Percentiles rank a stretch among this genome's conserved stretches.
Conservation (phyloP, 139 green algal genomes). For the Tetratostichococcus sp. region DNA sequence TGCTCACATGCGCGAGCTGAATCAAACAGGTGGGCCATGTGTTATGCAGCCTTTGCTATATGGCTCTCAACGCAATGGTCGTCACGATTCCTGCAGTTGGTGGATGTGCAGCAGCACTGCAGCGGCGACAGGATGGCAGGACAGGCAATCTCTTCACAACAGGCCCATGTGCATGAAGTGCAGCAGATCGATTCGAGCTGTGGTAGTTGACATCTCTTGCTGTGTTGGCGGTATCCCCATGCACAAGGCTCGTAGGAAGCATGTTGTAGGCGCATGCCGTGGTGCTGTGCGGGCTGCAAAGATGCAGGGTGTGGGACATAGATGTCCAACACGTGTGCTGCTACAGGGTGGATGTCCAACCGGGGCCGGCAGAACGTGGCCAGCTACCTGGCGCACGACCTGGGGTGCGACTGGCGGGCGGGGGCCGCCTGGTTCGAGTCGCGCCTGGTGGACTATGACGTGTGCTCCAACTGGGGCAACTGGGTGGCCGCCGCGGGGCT, state of each 20-base stretch:
- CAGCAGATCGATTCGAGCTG: constrained; percentile 42
- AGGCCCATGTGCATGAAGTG: constrained; percentile 85
- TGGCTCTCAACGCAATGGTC: too few relatives aligned
- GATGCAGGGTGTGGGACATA: too few relatives aligned
- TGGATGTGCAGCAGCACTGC: constrained; percentile 12
- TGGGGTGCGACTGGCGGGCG: background rate
- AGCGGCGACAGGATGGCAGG: constrained; percentile 45
- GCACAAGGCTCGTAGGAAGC: too few relatives aligned
- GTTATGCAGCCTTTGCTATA: too few relatives aligned
- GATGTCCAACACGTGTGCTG: too few relatives aligned
- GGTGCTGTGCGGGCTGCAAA: too few relatives aligned
- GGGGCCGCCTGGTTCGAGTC: constrained; percentile 85
- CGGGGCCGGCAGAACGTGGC: constrained; percentile 65
- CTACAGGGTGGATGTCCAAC: constrained; percentile 71
- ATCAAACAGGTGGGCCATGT: constrained; percentile 38
- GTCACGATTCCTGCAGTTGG: too few relatives aligned
- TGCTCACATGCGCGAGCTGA: constrained; percentile 81
- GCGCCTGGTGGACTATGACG: constrained; percentile 90
- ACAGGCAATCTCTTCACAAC: constrained; percentile 80
- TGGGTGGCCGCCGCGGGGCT: constrained; percentile 74
- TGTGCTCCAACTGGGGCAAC: constrained; percentile 88
- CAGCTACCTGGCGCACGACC: constrained; percentile 23
- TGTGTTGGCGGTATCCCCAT: too few relatives aligned
- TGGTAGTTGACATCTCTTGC: too few relatives aligned
- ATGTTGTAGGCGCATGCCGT: too few relatives aligned